Base-by-base conservation (phyloP, 257 asterid genomes). In the Gentiana macrophylla region DNA sequence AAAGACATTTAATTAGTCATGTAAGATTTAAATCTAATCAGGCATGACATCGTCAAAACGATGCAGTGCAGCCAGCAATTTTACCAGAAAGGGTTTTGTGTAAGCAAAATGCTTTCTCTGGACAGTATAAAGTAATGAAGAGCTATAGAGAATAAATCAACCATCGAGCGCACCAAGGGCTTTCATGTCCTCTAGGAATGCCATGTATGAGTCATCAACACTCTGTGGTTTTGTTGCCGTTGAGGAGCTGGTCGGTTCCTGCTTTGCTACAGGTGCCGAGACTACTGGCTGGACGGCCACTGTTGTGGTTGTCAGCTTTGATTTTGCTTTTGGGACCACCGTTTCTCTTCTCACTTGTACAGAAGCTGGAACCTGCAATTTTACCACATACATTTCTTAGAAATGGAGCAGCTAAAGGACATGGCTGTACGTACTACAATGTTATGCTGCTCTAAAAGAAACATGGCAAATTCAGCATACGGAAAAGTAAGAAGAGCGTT, bases 141-240 rank as follows among this genome's bases (percentile, higher is more conserved):
- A 24, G 24, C 24, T 24, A 24, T 24, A 24, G 24, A 24, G 24
- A 24, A 24, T 45, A 61, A 49, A 11, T 76, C 83, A 65, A 33
- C 82, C 55, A 65, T 83, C 94, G n/a, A 89, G 89, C 41, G 97
- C 97, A 55, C 97, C 97, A 4, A 89, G 83, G 15, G 88, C 90
- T 67, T 85, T 89, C 97, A 89, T 89, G 72, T 89, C 97, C 87
- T 89, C 94, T 60, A 89, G 73, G 73, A 89, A 89, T 8, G 95
- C 95, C 67, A 57, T 74, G 68, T 89, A 89, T 0, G 97, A 89
- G 72, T 89, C 97, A 55, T 89, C 97, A 15, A 86, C 84, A 58
- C 97, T 89, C 61, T 60, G 86, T 41, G 90, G 89, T 51, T 83
- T 85, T 11, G 74, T 67, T 9, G 79, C 75, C 46, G 88, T 56